A percentile compares a stretch with the other conserved stretches of the same genome.
phyloP scores from a whole-genome alignment of 192 early-diverging fungal genomes.

The Backusella luteola region DNA sequence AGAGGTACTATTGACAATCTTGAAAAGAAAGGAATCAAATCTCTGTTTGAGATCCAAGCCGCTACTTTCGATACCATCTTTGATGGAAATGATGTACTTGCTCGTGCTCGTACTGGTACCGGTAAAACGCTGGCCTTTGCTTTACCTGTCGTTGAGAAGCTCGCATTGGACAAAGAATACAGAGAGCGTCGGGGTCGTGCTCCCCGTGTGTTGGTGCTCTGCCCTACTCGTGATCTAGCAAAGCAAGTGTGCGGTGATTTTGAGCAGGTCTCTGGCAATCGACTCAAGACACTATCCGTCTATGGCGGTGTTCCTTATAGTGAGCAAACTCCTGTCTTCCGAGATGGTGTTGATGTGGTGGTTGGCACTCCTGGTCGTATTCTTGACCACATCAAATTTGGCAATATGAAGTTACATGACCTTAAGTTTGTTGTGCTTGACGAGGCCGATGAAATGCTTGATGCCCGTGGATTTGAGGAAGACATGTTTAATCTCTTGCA shows the following conservation, averaged over 20 bases:
- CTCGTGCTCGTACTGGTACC: constrained; percentile 73
- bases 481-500: constrained; percentile 79
- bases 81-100: constrained; percentile 76
- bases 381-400: constrained; percentile 80
- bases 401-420: constrained; percentile 67
- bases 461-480: constrained; percentile 78
- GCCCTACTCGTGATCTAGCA: constrained; percentile 89
- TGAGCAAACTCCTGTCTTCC: constrained; percentile 79
- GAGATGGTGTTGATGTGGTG: constrained; percentile 68
- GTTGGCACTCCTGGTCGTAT: constrained; percentile 87
- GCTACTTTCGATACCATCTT: constrained; percentile 74
- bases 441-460: constrained; percentile 84
- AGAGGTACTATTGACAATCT: constrained; percentile 69
- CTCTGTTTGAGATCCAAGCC: constrained; percentile 95
- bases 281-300: constrained; percentile 63
- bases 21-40: constrained; percentile 67
- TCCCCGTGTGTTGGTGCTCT: constrained; percentile 53
- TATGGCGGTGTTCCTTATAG: constrained; percentile 91
- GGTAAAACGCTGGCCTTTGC: constrained; percentile 81
- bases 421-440: constrained; percentile 68
- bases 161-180: constrained; percentile 41
- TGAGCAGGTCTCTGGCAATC: constrained; percentile 55
- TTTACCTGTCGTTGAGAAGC: constrained; percentile 68
- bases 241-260: constrained; percentile 87
- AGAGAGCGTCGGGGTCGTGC: constrained; percentile 41